phyloP scores from a whole-genome alignment of 768 basidiomycete species.

The Leccinum incarnatum region DNA sequence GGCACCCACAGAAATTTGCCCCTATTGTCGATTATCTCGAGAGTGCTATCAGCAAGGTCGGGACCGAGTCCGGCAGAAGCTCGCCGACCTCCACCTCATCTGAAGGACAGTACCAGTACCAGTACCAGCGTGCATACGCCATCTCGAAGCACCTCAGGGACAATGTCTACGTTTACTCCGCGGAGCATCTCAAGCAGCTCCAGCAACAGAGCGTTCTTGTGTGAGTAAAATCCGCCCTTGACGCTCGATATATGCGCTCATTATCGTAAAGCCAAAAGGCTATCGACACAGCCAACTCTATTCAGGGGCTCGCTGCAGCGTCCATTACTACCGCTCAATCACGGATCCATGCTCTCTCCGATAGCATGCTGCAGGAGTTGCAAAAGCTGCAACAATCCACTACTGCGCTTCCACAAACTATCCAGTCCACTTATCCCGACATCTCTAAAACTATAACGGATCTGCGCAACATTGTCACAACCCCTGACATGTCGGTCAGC shows the following conservation, averaged over 20 bases:
- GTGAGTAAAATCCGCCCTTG: constrained; percentile 38
- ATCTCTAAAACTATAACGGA: constrained; percentile 52
- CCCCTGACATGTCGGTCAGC: constrained; percentile 53
- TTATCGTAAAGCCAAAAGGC: constrained; percentile 56
- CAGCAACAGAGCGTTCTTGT: constrained; percentile 63
- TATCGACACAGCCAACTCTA: constrained; percentile 60
- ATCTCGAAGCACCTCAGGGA: constrained; percentile 64
- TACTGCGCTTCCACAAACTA: constrained; percentile 52
- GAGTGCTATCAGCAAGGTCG: constrained; percentile 48
- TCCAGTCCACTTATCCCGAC: constrained; percentile 58
- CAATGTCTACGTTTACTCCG: constrained; percentile 61
- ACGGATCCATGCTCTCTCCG: constrained; percentile 58
- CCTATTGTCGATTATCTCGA: constrained; percentile 75
- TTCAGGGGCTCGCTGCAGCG: constrained; percentile 58
- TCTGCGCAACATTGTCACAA: constrained; percentile 49
- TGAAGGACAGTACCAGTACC: constrained; percentile 53
- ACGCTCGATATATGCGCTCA: constrained; percentile 6
- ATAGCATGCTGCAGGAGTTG: constrained; percentile 65
- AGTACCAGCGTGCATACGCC: constrained; percentile 71
- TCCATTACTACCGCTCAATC: constrained; percentile 53
- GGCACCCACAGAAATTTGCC: constrained; percentile 51
- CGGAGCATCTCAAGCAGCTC: constrained; percentile 69
- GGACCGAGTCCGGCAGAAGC: constrained; percentile 45
- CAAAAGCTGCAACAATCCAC: constrained; percentile 64
- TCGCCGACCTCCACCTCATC: constrained; percentile 46